phyloP scores from a whole-genome alignment of 352 stramenopile species.

The Plasmopara viticola region DNA sequence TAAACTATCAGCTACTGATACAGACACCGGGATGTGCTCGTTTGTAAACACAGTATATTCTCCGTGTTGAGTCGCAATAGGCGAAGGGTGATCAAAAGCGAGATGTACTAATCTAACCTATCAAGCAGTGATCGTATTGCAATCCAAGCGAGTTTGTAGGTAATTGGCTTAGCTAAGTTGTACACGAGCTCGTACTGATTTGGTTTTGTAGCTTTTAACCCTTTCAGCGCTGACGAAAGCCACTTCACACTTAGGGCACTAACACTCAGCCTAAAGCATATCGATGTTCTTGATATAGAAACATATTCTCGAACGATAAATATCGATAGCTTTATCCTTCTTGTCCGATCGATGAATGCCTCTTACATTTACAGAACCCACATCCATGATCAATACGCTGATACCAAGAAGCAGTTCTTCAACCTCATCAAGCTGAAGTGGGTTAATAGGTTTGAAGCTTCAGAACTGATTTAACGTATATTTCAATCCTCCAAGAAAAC shows the following conservation, averaged over 20 bases:
- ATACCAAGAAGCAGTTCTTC: conserved; percentile 9
- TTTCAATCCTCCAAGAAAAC: conserved; percentile 1
- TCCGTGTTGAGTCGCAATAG: conserved; percentile 1
- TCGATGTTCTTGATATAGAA: conserved; percentile 1
- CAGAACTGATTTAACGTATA: not conserved
- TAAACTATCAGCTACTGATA: conserved; percentile 12
- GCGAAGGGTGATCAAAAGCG: no score
- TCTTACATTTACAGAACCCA: not conserved
- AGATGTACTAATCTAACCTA: no score
- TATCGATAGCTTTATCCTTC: not conserved
- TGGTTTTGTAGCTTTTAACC: not conserved
- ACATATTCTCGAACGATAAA: not conserved
- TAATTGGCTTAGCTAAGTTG: not conserved
- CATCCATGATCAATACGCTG: conserved; percentile 5
- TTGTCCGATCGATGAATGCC: not conserved
- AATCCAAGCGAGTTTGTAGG: not conserved
- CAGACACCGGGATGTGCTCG: conserved; percentile 11
- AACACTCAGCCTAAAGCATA: not conserved
- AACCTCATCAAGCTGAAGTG: conserved; percentile 6
- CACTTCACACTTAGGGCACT: not conserved
- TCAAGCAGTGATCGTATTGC: not conserved
- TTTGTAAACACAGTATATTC: conserved; percentile 1
- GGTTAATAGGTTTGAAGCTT: conserved; percentile 6
- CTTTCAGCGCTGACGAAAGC: not conserved
- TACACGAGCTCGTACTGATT: conserved; percentile 1